Evolutionary conservation across 139 green algal genomes (phyloP), one percentile per base, ranked within the genome.

Genomic region (Closterium sp.): DNA sequence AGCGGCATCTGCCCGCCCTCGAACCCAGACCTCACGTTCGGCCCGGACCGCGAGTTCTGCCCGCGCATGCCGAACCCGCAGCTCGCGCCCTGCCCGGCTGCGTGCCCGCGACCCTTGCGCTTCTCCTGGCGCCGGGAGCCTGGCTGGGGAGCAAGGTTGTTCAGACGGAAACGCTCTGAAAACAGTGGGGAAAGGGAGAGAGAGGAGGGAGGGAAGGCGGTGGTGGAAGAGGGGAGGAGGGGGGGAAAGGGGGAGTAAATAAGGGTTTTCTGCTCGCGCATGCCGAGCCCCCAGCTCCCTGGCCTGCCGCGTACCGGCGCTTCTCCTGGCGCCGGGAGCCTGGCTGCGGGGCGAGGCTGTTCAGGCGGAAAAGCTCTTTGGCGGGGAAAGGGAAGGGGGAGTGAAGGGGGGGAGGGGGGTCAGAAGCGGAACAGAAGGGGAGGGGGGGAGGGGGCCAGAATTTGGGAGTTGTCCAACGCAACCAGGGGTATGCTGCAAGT

Each of bases 1-100:
- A 99, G 96, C 1, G 98, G 96, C 23, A 95, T 99, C 96, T 99
- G 98, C 32, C 98, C 98, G 90, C 98, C 98, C 95, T 99, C 98
- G 95, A 99, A 99, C 33, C 98, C 98, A 32, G 97, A 94, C 32
- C 98, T 94, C 28, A 95, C 95, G 87, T 96, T 94, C 33, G 95
- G 92, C 84, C 98, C 98, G 36, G 96, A 97, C 25, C 98, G 94
- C 4, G 97, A 96, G 94, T 99, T 99, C 94, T 99, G 98, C 23
- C 98, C 98, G 38, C 98, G 95, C 95, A 98, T 99, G 89, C 98
- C 98, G 81, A 98, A 98, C 90, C 98, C 98, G 93, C 97, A 98
- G 69, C 95, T 98, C 34, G 95, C 97, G 84, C 98, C 98, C 96
- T 99, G 97, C 28, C 97, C 97, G 25, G 97, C 97, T 88, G 94